A percentile compares a stretch with the other conserved stretches of the same genome.
Conservation (phyloP, 108 stramenopile species). For the Cylindrotheca closterium region DNA sequence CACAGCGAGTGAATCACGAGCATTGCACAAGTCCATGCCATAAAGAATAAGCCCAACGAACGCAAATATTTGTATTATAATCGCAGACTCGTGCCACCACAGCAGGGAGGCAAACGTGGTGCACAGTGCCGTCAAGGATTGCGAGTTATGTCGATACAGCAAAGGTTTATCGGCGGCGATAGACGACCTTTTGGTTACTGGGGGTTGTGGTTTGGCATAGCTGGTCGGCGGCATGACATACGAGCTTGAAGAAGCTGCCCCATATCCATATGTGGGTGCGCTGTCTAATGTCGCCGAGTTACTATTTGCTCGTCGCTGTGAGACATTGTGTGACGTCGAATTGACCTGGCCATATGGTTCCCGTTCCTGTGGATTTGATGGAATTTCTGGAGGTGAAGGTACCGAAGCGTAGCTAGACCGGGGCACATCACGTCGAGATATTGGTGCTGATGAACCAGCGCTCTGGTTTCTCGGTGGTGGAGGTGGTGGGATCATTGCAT, state of each 20-base stretch:
- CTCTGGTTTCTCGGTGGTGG: not conserved
- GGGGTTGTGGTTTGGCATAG: not conserved
- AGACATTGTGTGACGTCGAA: not conserved
- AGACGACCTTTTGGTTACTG: not conserved
- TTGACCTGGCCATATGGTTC: conserved; percentile 1
- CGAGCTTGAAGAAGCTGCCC: not conserved
- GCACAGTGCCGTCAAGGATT: conserved; percentile 38
- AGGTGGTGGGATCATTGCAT: not conserved
- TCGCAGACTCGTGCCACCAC: conserved; percentile 51
- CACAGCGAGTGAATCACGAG: conserved; percentile 37
- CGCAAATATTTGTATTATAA: conserved; percentile 41
- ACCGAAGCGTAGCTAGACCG: not conserved
- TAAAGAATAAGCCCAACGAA: conserved; percentile 47
- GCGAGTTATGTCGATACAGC: conserved; percentile 32
- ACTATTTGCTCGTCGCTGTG: not conserved
- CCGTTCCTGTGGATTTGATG: not conserved
- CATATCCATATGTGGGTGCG: not conserved
- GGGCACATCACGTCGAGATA: too few species aligned
- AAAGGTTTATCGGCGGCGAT: not conserved
- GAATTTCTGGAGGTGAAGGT: not conserved
- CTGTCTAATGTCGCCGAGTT: not conserved
- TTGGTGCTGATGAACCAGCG: not conserved
- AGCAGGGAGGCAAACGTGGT: conserved; percentile 55
- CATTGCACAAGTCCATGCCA: conserved; percentile 64
- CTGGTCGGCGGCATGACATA: not conserved